Conservation (phyloP, 176 grass and related monocot genomes). For the Ananas comosus region DNA sequence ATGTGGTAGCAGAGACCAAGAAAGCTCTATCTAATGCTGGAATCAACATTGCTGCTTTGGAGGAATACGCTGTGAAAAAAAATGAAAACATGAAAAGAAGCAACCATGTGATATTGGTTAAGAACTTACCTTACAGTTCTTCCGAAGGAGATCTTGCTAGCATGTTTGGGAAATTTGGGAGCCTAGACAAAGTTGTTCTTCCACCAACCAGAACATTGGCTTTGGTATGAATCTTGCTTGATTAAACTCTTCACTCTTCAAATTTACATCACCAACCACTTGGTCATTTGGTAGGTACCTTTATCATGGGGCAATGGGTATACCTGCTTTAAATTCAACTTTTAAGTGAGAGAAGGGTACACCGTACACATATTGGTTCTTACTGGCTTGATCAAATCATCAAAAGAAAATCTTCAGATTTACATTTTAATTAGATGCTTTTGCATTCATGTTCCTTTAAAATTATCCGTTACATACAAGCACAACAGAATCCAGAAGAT, state of each 20-base stretch:
- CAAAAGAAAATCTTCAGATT: no score
- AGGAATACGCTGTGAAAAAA: slow-evolving; percentile 73
- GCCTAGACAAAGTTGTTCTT: slow-evolving; percentile 75
- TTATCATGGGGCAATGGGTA: no score
- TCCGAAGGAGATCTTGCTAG: slow-evolving; percentile 59
- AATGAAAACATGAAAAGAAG: slow-evolving; percentile 76
- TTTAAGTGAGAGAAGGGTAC: no score
- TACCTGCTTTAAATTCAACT: no score
- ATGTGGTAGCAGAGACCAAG: slow-evolving; percentile 79
- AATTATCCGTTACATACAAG: no score
- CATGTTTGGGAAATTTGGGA: slow-evolving; percentile 79
- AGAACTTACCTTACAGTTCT: slow-evolving; percentile 85
- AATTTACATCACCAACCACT: neutral
- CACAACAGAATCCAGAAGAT: no score
- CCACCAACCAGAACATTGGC: slow-evolving; percentile 80
- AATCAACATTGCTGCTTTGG: slow-evolving; percentile 62
- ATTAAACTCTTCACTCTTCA: neutral
- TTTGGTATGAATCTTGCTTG: slow-evolving; percentile 45
- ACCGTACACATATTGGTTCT: no score
- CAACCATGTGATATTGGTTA: slow-evolving; percentile 85
- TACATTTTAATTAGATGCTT: no score
- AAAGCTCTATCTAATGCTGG: slow-evolving; percentile 78
- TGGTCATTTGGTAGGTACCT: neutral
- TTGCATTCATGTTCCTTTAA: no score
- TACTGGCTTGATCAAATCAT: no score